phyloP scores from a whole-genome alignment of 202 grass and related monocot genomes.

The Brachypodium distachyon region DNA sequence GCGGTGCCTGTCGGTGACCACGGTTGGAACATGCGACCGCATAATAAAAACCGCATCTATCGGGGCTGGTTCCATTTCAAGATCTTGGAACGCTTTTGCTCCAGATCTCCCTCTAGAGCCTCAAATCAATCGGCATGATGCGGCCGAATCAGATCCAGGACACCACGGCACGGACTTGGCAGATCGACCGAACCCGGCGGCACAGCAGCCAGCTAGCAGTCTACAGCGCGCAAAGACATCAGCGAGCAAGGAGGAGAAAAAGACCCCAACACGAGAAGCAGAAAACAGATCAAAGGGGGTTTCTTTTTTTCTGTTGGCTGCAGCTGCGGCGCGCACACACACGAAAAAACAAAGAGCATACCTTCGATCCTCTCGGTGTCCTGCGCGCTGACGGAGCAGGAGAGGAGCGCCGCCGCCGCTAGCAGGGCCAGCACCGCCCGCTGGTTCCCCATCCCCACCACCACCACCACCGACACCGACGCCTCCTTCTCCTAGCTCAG shows the following conservation, averaged over 20 bases:
- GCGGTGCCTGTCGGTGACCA: neutral
- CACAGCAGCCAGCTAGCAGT: neutral
- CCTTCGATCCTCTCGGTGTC: constrained; percentile 63
- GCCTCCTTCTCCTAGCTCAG: neutral
- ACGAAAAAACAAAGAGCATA: neutral
- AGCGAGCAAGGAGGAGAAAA: neutral
- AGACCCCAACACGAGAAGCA: neutral
- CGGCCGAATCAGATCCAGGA: constrained; percentile 4
- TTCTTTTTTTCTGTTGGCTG: neutral
- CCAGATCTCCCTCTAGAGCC: constrained; percentile 5
- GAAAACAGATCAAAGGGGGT: neutral
- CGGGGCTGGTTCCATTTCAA: neutral
- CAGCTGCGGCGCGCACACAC: neutral
- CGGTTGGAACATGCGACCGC: neutral
- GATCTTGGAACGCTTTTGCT: neutral
- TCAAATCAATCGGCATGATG: neutral
- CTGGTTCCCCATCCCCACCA: constrained; percentile 3
- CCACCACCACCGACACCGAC: neutral
- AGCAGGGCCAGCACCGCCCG: neutral
- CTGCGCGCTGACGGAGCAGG: constrained; percentile 20
- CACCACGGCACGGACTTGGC: neutral
- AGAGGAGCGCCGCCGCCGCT: constrained; percentile 18
- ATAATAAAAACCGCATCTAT: neutral
- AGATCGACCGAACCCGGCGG: neutral
- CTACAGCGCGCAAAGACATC: neutral